These are phyloP conservation scores for Rhodamnia rubescens DNA, from an alignment of 345 rosid species.

Conservation along the genomic window DNA sequence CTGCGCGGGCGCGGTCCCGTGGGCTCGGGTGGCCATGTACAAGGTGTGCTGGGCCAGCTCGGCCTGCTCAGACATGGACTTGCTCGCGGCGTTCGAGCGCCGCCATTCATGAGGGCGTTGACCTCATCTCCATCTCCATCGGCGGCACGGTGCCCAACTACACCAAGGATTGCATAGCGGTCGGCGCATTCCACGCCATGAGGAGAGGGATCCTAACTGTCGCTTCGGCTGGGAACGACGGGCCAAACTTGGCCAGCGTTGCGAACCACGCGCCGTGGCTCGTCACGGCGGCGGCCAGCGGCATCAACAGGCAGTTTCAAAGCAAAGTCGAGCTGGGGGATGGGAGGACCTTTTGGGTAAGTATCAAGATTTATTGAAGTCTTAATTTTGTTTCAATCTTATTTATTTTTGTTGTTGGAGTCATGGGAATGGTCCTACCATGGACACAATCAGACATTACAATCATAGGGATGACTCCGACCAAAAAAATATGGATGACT, in stretches of 20 bases:
- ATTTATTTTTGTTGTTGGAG: background rate
- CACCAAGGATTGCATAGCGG: slow-evolving; percentile 37
- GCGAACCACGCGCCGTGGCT: slow-evolving; percentile 86
- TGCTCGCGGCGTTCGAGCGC: slow-evolving; percentile 79
- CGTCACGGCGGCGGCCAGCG: slow-evolving; percentile 80
- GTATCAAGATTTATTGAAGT: background rate
- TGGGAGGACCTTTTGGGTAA: slow-evolving; percentile 43
- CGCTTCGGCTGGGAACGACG: slow-evolving; percentile 75
- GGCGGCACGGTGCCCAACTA: slow-evolving; percentile 40
- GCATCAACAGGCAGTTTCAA: slow-evolving; percentile 57
- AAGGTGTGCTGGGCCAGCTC: slow-evolving; percentile 74
- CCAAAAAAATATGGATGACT: no score
- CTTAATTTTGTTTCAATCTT: background rate
- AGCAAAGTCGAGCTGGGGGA: slow-evolving; percentile 58
- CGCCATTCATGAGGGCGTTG: slow-evolving; percentile 72
- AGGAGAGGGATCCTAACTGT: slow-evolving; percentile 74
- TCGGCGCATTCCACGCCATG: slow-evolving; percentile 78
- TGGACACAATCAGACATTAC: background rate
- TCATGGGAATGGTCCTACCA: background rate
- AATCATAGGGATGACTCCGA: no score
- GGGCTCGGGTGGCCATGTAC: slow-evolving; percentile 68
- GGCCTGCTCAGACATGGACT: slow-evolving; percentile 80
- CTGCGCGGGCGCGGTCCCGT: slow-evolving; percentile 70
- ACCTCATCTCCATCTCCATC: slow-evolving; percentile 63
- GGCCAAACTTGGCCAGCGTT: slow-evolving; percentile 39